Conservation (phyloP, 2,329 filamentous ascomycete species). For the Aspergillus japonicus region DNA sequence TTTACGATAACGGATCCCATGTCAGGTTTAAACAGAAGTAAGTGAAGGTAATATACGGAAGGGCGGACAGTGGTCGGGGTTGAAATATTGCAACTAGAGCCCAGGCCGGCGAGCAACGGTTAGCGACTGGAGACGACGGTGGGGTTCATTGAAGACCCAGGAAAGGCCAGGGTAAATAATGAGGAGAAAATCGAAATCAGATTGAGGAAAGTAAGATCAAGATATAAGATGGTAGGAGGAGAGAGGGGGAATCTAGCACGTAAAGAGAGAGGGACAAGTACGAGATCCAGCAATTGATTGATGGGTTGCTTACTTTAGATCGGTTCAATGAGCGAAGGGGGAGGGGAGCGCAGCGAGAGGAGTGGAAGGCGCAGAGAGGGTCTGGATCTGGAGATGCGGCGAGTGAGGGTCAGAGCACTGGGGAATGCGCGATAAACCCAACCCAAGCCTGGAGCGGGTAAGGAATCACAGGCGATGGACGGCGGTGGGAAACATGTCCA, state of each 20-base stretch:
- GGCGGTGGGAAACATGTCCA: conserved; percentile 10
- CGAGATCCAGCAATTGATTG: not conserved
- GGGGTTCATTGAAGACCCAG: not conserved
- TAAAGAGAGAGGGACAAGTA: not conserved
- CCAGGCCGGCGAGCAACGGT: conserved; percentile 13
- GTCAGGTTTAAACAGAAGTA: conserved; percentile 32
- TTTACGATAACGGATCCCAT: conserved; percentile 62
- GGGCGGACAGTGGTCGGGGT: conserved; percentile 19
- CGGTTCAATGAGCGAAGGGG: not conserved
- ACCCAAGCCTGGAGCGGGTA: conserved; percentile 15
- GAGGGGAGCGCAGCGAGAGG: not conserved
- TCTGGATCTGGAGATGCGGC: conserved; percentile 2
- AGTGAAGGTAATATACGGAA: not conserved
- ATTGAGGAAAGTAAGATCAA: not conserved
- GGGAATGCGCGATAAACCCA: conserved; percentile 9
- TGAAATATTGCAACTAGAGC: conserved; percentile 6
- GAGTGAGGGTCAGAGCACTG: conserved; percentile 7
- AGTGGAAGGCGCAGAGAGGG: not conserved
- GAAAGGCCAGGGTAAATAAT: conserved; percentile 4
- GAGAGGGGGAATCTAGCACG: not conserved
- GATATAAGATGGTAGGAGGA: not conserved
- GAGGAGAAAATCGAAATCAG: not conserved
- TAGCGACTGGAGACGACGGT: conserved; percentile 12
- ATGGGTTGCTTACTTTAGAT: not conserved
- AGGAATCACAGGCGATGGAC: conserved; percentile 18